Percentiles rank a stretch among this genome's conserved stretches.
Evolutionary conservation across 768 basidiomycete species (phyloP).

Genomic region (Porphyrellus cyaneotinctus): DNA sequence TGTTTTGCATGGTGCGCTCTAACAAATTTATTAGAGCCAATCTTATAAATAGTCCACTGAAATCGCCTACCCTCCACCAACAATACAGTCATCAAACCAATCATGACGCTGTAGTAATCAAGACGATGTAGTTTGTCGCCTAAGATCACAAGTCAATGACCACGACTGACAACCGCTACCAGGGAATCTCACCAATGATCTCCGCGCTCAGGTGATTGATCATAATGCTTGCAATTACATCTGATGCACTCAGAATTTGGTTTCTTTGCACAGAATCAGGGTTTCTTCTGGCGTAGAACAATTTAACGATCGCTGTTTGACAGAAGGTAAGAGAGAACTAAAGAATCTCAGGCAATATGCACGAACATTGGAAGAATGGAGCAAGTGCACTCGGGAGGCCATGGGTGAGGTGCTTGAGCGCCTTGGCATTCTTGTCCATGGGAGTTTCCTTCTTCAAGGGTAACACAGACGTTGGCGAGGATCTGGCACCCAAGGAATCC

Average conservation of each 20-base stretch:
- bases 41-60: neutral
- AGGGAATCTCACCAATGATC: conserved; percentile 44
- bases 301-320: conserved; percentile 70
- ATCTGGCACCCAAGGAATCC: conserved; percentile 21
- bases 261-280: conserved; percentile 72
- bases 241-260: conserved; percentile 68
- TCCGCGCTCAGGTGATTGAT: conserved; percentile 60
- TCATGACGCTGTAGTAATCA: conserved; percentile 52
- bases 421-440: conserved; percentile 64
- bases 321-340: conserved; percentile 10
- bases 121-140: conserved; percentile 42
- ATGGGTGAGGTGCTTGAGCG: conserved; percentile 74
- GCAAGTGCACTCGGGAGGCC: conserved; percentile 71
- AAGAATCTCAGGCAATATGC: neutral
- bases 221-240: conserved; percentile 67
- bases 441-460: conserved; percentile 41
- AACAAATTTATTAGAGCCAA: conserved; percentile 4
- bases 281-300: conserved; percentile 79
- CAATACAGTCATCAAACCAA: conserved; percentile 48
- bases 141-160: conserved; percentile 14
- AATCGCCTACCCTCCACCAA: conserved; percentile 51
- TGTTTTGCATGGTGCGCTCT: conserved; percentile 76
- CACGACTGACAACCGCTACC: conserved; percentile 11
- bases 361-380: conserved; percentile 83
- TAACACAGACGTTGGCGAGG: conserved; percentile 22